phyloP scores from a whole-genome alignment of 2,329 filamentous ascomycete species.

The Claviceps spartinae region DNA sequence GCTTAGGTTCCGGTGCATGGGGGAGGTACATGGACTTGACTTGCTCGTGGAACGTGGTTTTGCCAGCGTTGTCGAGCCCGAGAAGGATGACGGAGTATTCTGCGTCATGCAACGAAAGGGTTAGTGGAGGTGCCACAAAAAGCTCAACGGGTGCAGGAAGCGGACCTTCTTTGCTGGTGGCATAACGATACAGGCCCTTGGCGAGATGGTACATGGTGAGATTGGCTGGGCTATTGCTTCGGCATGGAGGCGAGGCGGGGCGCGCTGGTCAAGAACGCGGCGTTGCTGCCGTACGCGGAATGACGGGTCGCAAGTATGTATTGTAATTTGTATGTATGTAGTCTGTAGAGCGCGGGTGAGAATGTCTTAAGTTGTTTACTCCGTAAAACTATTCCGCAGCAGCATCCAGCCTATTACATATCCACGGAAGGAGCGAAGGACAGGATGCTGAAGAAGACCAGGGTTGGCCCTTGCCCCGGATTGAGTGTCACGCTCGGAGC shows the following conservation, averaged over 20 bases:
- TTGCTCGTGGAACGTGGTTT: conserved; percentile 94
- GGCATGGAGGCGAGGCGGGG: conserved; percentile 1
- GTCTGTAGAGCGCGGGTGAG: no score
- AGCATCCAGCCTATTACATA: no score
- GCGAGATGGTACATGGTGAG: conserved; percentile 79
- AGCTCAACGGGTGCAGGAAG: background rate
- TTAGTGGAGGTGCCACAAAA: background rate
- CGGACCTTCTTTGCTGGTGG: conserved; percentile 89
- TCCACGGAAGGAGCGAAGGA: no score
- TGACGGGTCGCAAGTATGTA: no score
- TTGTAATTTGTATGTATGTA: no score
- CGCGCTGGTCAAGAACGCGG: background rate
- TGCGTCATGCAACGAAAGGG: conserved; percentile 20
- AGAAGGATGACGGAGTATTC: conserved; percentile 96
- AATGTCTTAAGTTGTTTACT: no score
- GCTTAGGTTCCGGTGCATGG: conserved; percentile 47
- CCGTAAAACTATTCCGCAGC: no score
- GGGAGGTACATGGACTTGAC: conserved; percentile 78
- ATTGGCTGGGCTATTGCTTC: background rate
- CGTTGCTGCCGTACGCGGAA: background rate
- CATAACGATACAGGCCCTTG: conserved; percentile 88
- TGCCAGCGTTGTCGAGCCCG: conserved; percentile 94
- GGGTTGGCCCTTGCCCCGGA: background rate
- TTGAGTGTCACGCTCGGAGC: no score
- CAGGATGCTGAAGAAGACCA: no score